Evolutionary conservation across 331 rosid species (phyloP), one percentile per base, ranked within the genome.

Genomic region (Erythrophleum ivorense): DNA sequence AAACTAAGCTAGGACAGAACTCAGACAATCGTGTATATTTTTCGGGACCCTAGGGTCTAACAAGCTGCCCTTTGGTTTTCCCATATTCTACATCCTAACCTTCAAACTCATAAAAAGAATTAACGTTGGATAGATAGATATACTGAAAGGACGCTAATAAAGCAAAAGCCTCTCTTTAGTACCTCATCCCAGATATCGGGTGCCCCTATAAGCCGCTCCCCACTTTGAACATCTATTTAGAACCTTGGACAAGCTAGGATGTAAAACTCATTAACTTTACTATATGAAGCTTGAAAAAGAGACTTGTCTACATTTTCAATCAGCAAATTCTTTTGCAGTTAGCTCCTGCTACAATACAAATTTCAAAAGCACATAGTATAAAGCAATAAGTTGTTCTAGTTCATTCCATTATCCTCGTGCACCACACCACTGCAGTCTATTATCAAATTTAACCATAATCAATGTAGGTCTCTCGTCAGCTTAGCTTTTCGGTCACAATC

Each of bases 401-500:
- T 29, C 36, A 48, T 71, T 49, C 76, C 13, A 21, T 3, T 4
- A 31, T 62, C 68, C 40, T 62, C 14, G 4, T 4, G 43, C 69
- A 33, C 33, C 45, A 63, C 45, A 71, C 16, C 5, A 5, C 41
- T 2, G 21, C 7, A 9, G 36, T 38, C 31, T 31, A 59, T 48
- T 29, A 49, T 49, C 60, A 50, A 29, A 49, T 29, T 71, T 49
- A 15, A 31, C 14, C 33, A 69, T 9, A 14, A 68, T 29, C 36
- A 4, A 21, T 46, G 71, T 2, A 65, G 12, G n/a, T n/a, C 34
- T 38, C 38, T 18, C 48, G 29, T 45, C 55, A 55, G 76, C 70
- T 79, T 43, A 54, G 76, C 66, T 18, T 54, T 33, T 8, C 31
- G n/a, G 24, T 14, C 33, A 57, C 57, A 78, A 13, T 65, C 75